Evolutionary conservation across 371 early-diverging fungal species (phyloP).

Genomic region (Rhizomucor pusillus): DNA sequence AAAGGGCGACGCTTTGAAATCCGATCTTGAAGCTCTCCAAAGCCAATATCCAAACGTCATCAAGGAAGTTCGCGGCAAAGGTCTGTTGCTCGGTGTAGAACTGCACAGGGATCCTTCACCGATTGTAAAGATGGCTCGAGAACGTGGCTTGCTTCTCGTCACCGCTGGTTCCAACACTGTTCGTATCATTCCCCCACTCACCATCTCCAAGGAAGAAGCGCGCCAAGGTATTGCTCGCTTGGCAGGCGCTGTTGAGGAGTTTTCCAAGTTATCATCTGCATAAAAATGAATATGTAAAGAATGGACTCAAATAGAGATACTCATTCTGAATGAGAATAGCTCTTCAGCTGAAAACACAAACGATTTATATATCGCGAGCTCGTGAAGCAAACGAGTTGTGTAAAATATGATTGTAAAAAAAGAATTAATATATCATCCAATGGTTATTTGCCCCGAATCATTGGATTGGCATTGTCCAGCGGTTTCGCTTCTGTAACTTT

Average conservation of each 20-base stretch:
- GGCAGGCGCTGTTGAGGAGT: constrained; percentile 56
- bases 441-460: no score
- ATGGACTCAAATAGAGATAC: no score
- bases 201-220: constrained; percentile 65
- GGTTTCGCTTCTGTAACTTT: no score
- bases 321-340: no score
- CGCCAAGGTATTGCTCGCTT: constrained; percentile 64
- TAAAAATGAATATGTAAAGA: no score
- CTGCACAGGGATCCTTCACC: constrained; percentile 63
- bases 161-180: constrained; percentile 88
- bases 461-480: no score
- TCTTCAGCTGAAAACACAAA: no score
- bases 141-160: constrained; percentile 84
- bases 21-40: constrained; percentile 48
- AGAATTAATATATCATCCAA: no score
- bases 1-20: constrained; percentile 58
- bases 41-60: constrained; percentile 53
- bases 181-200: constrained; percentile 88
- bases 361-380: no score
- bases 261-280: constrained; percentile 15
- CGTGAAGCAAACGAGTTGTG: no score
- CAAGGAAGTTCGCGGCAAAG: constrained; percentile 80
- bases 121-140: constrained; percentile 74
- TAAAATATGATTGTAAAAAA: no score
- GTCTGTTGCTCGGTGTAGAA: constrained; percentile 82